A percentile compares a stretch with the other conserved stretches of the same genome.
Evolutionary conservation across 345 rosid genomes (phyloP).

Genomic region (Noccaea bulbosa): DNA sequence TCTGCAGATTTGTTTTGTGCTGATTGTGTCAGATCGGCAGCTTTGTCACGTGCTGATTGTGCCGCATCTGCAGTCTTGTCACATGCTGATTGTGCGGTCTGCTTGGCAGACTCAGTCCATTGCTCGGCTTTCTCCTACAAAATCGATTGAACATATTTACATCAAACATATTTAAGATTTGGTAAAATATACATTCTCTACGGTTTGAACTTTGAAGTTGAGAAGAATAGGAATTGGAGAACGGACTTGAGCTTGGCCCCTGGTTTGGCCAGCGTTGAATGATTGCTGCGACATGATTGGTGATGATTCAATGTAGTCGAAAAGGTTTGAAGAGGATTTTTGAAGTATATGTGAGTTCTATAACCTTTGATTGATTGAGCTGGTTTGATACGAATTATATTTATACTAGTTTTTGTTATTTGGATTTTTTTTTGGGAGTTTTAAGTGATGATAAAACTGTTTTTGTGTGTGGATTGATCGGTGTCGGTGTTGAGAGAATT

Average conservation of each 20-base stretch:
- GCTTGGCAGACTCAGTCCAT: slow-evolving; percentile 45
- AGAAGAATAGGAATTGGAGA: neutral
- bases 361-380: slow-evolving; percentile 32
- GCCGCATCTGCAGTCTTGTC: slow-evolving; percentile 38
- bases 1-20: slow-evolving; percentile 32
- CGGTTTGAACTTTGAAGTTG: neutral
- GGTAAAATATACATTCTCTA: neutral
- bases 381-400: slow-evolving; percentile 23
- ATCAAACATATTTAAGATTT: slow-evolving; percentile 12
- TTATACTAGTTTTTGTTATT: slow-evolving; percentile 29
- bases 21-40: slow-evolving; percentile 30
- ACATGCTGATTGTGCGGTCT: slow-evolving; percentile 40
- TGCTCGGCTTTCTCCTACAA: slow-evolving; percentile 42
- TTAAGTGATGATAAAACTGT: neutral
- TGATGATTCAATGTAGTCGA: slow-evolving; percentile 21
- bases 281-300: slow-evolving; percentile 43
- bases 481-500: slow-evolving; percentile 33
- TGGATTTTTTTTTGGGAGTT: neutral
- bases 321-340: neutral
- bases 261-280: slow-evolving; percentile 41
- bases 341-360: slow-evolving; percentile 1
- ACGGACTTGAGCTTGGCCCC: slow-evolving; percentile 40
- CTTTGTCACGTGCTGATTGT: slow-evolving; percentile 37
- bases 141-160: slow-evolving; percentile 7
- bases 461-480: slow-evolving; percentile 33